Conservation (phyloP, 768 basidiomycete species). For the Lenzites betulinus region DNA sequence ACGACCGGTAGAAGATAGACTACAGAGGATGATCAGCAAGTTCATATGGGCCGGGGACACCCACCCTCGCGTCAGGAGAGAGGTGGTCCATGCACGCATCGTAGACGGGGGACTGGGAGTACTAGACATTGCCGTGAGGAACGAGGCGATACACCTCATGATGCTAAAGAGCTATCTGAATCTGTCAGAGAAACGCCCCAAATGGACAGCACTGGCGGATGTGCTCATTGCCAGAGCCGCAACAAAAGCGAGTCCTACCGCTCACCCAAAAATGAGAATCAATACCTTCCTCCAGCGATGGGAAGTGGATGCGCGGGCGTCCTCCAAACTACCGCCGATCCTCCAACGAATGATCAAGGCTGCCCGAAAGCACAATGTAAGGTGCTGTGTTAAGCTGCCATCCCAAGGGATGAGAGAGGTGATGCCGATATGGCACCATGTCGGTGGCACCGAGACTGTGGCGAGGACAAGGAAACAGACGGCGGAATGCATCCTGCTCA, state of each 20-base stretch:
- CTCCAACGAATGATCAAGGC: background rate
- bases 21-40: background rate
- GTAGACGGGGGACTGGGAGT: constrained; percentile 2
- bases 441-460: too few species aligned
- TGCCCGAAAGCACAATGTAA: background rate
- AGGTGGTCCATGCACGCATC: background rate
- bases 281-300: too few species aligned
- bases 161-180: constrained; percentile 15
- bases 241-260: too few species aligned
- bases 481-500: too few species aligned
- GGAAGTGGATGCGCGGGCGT: too few species aligned
- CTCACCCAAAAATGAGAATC: too few species aligned
- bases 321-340: background rate
- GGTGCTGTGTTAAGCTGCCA: background rate
- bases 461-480: too few species aligned
- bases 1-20: background rate
- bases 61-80: background rate
- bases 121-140: background rate
- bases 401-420: background rate
- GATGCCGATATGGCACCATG: background rate
- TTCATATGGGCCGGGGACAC: constrained; percentile 7
- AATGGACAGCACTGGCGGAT: constrained; percentile 17
- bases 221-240: background rate
- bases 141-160: background rate
- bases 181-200: background rate